Evolutionary conservation across 106 monocot species (phyloP).

Genomic region (Allium cepa): DNA sequence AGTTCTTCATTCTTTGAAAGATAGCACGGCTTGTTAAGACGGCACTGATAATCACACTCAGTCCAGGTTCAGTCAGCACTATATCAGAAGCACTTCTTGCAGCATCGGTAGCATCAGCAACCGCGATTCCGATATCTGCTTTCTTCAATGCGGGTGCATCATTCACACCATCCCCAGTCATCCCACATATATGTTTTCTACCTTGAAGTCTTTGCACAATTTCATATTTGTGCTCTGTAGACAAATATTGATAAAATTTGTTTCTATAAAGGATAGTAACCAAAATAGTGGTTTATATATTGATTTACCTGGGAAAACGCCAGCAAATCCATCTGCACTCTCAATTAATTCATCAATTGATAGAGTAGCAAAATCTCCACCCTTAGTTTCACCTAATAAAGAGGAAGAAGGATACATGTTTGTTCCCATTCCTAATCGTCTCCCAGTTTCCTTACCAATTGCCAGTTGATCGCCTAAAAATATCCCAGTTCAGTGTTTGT

Average conservation of each 20-base stretch:
- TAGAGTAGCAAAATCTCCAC: conserved; percentile 6
- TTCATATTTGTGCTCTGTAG: conserved; percentile 22
- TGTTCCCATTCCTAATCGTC: conserved; percentile 60
- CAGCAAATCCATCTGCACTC: conserved; percentile 64
- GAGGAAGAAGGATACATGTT: conserved; percentile 70
- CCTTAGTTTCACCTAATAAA: conserved; percentile 33
- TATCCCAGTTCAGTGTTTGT: neutral
- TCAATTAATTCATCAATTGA: conserved; percentile 35
- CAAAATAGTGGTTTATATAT: neutral
- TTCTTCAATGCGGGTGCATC: conserved; percentile 28
- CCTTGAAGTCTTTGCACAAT: conserved; percentile 20
- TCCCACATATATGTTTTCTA: conserved; percentile 24
- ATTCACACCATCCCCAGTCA: conserved; percentile 28
- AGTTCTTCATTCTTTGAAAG: conserved; percentile 28
- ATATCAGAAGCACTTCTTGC: conserved; percentile 24
- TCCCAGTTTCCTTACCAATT: conserved; percentile 59
- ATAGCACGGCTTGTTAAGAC: conserved; percentile 23
- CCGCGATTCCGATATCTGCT: conserved; percentile 15
- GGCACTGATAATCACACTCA: conserved; percentile 28
- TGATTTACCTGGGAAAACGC: conserved; percentile 42
- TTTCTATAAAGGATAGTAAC: too few species aligned
- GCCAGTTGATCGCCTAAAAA: conserved; percentile 61
- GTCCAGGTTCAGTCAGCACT: conserved; percentile 23
- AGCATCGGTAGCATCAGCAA: conserved; percentile 22
- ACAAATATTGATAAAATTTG: neutral